Base-by-base conservation (phyloP, 1,284 basidiomycete genomes). In the Apiotrichum laibachii region DNA sequence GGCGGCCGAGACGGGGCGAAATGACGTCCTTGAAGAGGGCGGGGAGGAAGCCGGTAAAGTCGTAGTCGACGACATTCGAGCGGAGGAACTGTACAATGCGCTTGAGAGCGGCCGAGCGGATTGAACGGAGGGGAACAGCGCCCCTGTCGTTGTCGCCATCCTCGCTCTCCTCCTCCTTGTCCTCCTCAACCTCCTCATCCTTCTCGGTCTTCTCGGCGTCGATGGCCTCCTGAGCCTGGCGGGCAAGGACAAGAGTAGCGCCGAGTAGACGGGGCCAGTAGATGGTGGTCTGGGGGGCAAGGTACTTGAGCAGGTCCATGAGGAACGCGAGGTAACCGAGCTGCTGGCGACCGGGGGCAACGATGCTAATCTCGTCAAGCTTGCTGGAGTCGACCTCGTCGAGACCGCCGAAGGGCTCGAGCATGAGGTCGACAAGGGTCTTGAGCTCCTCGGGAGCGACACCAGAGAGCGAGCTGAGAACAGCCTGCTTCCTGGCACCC, bases 71-170 rank as follows among this genome's bases (percentile, higher is more conserved):
- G 0, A 86, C 84, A 7, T 19, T 49, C 43, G 81, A 82, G 33
- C 85, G 84, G 82, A 95, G 92, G 80, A 98, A 95, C 69, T 95
- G 90, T 1, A 87, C 85, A 42, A 98, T 79, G 15, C 94, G 86
- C 75, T 91, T 92, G 58, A 98, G 77, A 8, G 91, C 92, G 0
- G 88, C 81, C 61, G 92, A 90, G 10, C 94, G 85, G 40, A 95
- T 82, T 16, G 82, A 81, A 44, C 89, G 83, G 21, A 84, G 68
- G 0, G 82, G 77, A 59, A 83, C 85, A 8, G 70, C 62, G 52
- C 69, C 71, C 62, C 72, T 59, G 21, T 74, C 71, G 22, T 72
- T 63, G 16, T 68, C 73, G 1, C 68, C 72, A 0, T 74, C 70
- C 0, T 58, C 65, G 8, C 74, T 77, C 2, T 73, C 76, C 12